A percentile compares a stretch with the other conserved stretches of the same genome.
Conservation (phyloP, 805 yeast species). For the Lachancea fermentati region DNA sequence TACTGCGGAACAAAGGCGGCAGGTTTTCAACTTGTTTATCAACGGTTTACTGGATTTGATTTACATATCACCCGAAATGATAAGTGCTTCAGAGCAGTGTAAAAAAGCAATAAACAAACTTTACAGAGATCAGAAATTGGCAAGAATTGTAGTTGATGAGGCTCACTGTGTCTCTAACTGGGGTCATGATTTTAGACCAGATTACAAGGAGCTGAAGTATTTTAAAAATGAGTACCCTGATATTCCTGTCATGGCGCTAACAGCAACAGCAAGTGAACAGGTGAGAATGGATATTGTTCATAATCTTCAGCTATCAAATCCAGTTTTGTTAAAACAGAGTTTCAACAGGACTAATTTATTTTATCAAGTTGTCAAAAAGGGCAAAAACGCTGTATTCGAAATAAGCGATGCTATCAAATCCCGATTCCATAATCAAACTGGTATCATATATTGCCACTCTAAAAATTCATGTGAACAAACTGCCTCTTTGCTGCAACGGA, state of each 20-base stretch:
- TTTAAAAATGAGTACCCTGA: conserved; percentile 71
- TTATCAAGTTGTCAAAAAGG: conserved; percentile 72
- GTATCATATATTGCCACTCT: conserved; percentile 91
- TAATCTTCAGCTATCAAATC: conserved; percentile 58
- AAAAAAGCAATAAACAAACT: conserved; percentile 56
- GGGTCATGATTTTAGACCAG: conserved; percentile 99
- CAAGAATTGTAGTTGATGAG: conserved; percentile 89
- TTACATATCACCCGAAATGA: conserved; percentile 93
- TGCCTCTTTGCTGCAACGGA: conserved; percentile 48
- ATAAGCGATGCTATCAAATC: conserved; percentile 50
- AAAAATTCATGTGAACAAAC: conserved; percentile 84
- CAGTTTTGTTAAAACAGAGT: conserved; percentile 75
- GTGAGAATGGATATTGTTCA: conserved; percentile 82
- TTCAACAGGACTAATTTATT: conserved; percentile 83
- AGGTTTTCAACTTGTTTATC: conserved; percentile 54
- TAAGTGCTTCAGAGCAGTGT: conserved; percentile 65
- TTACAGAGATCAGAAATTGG: conserved; percentile 51
- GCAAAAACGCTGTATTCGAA: conserved; percentile 47
- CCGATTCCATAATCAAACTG: conserved; percentile 56
- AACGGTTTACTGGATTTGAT: conserved; percentile 68
- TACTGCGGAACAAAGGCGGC: conserved; percentile 53
- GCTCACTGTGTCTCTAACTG: conserved; percentile 98
- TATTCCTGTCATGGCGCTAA: conserved; percentile 90
- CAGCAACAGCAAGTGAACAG: conserved; percentile 93
- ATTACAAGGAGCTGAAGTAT: conserved; percentile 72